A percentile compares a stretch with the other conserved stretches of the same genome.
These are phyloP conservation scores for Schizopora paradoxa DNA, from an alignment of 1,284 basidiomycete species.

Conservation along the genomic window DNA sequence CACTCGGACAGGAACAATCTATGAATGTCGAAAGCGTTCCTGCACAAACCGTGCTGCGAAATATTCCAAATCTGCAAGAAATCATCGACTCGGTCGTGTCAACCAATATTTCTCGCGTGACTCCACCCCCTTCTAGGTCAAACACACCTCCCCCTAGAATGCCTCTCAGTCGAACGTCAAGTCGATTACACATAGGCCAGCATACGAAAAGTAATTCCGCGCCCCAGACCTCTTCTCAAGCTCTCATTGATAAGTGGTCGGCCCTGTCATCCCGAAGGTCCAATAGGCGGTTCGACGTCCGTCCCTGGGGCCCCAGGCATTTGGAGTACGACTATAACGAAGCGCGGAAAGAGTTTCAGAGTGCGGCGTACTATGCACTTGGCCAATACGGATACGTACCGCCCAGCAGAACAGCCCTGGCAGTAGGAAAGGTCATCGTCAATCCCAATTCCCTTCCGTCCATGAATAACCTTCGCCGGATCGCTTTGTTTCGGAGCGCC, in stretches of 20 bases:
- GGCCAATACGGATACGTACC: slow-evolving; percentile 15
- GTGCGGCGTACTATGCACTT: slow-evolving; percentile 15
- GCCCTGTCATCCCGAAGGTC: slow-evolving; percentile 13
- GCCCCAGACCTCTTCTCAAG: not conserved
- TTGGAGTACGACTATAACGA: slow-evolving; percentile 16
- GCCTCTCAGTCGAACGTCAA: slow-evolving; percentile 3
- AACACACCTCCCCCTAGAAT: not conserved
- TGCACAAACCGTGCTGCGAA: too few relatives aligned
- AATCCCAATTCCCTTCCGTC: slow-evolving; percentile 11
- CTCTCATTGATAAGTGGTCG: slow-evolving; percentile 9
- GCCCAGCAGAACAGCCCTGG: too few relatives aligned
- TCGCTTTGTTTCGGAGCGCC: slow-evolving; percentile 11
- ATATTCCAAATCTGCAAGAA: too few relatives aligned
- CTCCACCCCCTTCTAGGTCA: slow-evolving; percentile 10
- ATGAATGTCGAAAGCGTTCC: too few relatives aligned
- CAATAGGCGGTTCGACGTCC: slow-evolving; percentile 11
- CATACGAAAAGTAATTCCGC: slow-evolving; percentile 9
- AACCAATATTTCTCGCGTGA: slow-evolving; percentile 8
- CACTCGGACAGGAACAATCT: too few relatives aligned
- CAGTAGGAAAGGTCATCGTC: slow-evolving; percentile 2
- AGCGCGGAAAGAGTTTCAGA: slow-evolving; percentile 15
- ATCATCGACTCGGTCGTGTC: slow-evolving; percentile 12
- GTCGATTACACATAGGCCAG: too few relatives aligned
- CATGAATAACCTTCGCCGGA: slow-evolving; percentile 13
- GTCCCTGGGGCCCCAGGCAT: slow-evolving; percentile 15